Base-by-base conservation (phyloP, 1,139 yeast species). In the Sugiyamaella xylanicola region DNA sequence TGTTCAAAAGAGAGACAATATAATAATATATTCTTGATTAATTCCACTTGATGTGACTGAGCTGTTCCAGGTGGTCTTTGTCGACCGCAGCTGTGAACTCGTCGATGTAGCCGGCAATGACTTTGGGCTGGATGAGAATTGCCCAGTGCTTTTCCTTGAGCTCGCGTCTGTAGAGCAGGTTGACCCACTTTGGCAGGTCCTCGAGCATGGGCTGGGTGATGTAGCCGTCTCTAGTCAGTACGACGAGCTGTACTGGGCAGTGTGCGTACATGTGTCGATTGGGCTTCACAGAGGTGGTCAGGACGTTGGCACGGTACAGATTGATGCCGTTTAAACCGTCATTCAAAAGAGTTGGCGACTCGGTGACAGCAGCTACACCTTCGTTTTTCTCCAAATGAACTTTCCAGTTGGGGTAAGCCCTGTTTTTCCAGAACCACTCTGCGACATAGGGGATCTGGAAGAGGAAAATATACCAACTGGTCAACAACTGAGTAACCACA, bases 101-200 rank as follows among this genome's bases (percentile, higher is more conserved):
- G 7, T 21, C 20, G 19, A 48, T 27, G 20, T 40, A 41, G 15
- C 41, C 41, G 3, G 52, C 40, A 3, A 48, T 19, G 15, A 41
- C 41, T 29, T 48, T 42, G 17, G 52, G 52, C 21, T 48, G 39
- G 19, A 32, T 29, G 20, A 48, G 39, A 29, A 48, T 48, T 2
- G 47, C 52, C 52, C 52, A 48, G 29, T 48, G 52, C 45, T 48
- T 48, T 25, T 40, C 47, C 4, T 17, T 40, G 35, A 41, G 11
- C 32, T 48, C 47, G 25, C 52, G 39, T 19, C 39, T 15, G 27
- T 48, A 48, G 5, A 48, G 27, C n/a, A 40, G 40, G 13, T 22
- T 48, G 16, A 48, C 52, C 52, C 52, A 48, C 15, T 41, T 40
- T 2, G 20, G 11, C 15, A 29, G n/a, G 13, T 40, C 47, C 15